Conservation (phyloP, 2,329 filamentous ascomycete genomes). For the Apiospora koreana region DNA sequence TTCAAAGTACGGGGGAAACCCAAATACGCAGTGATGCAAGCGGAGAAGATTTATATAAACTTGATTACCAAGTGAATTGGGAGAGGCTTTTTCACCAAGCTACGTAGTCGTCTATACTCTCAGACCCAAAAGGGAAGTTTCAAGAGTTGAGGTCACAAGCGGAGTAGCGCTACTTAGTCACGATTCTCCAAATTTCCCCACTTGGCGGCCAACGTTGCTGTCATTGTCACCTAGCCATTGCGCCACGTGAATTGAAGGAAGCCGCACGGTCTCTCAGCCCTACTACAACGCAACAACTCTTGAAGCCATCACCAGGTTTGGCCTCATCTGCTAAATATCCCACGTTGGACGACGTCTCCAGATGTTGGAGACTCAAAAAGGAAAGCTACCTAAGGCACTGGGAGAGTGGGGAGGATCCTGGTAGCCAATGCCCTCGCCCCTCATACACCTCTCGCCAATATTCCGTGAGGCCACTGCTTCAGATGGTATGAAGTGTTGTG, state of each 20-base stretch:
- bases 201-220: neutral
- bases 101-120: neutral
- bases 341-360: neutral
- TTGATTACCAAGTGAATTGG: neutral
- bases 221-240: neutral
- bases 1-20: neutral
- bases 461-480: neutral
- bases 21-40: neutral
- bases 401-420: neutral
- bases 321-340: neutral
- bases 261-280: neutral
- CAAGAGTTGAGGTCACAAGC: slow-evolving; percentile 2
- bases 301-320: neutral
- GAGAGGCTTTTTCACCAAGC: neutral
- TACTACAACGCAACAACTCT: neutral
- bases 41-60: neutral
- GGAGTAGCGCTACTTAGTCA: slow-evolving; percentile 2
- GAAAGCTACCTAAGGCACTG: neutral
- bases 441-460: neutral
- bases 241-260: neutral
- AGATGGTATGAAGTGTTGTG: neutral
- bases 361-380: neutral
- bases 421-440: neutral
- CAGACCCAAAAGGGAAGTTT: slow-evolving; percentile 1
- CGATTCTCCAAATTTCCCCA: neutral